Base-by-base conservation (phyloP, 2,329 filamentous ascomycete genomes). In the Fusarium lateritium region DNA sequence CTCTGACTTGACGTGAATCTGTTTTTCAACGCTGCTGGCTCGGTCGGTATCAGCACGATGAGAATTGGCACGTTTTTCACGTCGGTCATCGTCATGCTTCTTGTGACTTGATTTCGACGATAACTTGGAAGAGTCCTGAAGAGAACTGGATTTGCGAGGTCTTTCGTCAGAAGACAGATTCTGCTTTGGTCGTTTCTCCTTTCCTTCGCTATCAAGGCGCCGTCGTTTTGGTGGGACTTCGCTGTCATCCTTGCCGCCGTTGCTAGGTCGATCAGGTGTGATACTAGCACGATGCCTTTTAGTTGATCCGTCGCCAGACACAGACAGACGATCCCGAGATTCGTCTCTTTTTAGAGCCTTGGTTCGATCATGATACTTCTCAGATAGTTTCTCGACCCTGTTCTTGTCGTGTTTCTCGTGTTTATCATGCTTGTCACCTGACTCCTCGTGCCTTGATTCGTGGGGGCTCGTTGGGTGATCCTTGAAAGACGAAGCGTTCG, bases 271-370 rank as follows among this genome's bases (percentile, higher is more conserved):
- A 28, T 89, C 86, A 3, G 89, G 88, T 1, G 88, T 89, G 50
- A 84, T 82, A 68, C 89, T 91, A 31, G 83, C 82, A 28, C 89
- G 83, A 70, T 86, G 86, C 42, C 89, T 82, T 76, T 91, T 91
- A n/a, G 81, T 76, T 8, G 85, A 79, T 53, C 78, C 80, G 26
- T 90, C 88, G 15, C 83, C 82, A 9, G 83, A 80, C 45, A 84
- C 80, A 10, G 83, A 83, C 14, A 85, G 76, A 31, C 84, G 81
- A 62, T 91, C 88, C 53, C 83, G 84, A 5, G 87, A 88, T 65
- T 89, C 87, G 64, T 91, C 88, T 59, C 87, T 82, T 74, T 88
- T 90, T 14, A 90, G 76, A 19, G 87, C 85, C 71, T 89, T 88
- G 22, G 88, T 86, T 53, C 87, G 83, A 65, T 89, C 87, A 56